Base-by-base conservation (phyloP, 352 stramenopile genomes). In the Phytophthora boehmeriae region DNA sequence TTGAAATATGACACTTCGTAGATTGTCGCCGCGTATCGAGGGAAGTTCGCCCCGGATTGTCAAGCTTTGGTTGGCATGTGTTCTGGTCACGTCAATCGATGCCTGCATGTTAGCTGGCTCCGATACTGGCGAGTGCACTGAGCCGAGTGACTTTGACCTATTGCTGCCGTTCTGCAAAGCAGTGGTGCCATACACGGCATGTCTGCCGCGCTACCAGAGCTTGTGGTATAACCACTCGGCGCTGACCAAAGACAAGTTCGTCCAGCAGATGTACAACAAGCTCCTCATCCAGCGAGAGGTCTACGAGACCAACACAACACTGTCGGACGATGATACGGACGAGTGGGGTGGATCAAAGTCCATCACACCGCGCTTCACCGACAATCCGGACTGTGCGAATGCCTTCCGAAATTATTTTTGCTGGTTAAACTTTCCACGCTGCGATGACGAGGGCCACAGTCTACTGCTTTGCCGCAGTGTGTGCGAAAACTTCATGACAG, bases 341-440 rank as follows among this genome's bases (percentile, higher is more conserved):
- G 88, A 96, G 73, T 90, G 84, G 77, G 80, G 82, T 23, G 57
- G 62, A 1, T 27, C 63, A 10, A 66, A 80, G 17, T 74, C 83
- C 44, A 87, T 91, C 34, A 76, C 80, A 50, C 77, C 88, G 58
- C 83, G 86, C 19, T 97, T 96, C 60, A 74, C 79, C 22, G 82
- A 95, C 44, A 96, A 96, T 53, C 62, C 80, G 8, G 92, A 96
- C 61, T 98, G 92, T 42, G 73, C 94, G 66, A 90, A 96, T 51
- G 88, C 92, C n/a, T 98, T 95, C 63, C 71, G 71, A 35, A 94
- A 94, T 55, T 97, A 95, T 61, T 87, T 93, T 28, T 98, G 90
- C 66, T 98, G 83, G 86, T 44, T 96, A 14, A 98, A 97, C 68
- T 97, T 97, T 62, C 92, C 92, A 17, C 79, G 92, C 28, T 98